phyloP scores from a whole-genome alignment of 2,329 filamentous ascomycete species.

The Phyllosticta citriasiana region DNA sequence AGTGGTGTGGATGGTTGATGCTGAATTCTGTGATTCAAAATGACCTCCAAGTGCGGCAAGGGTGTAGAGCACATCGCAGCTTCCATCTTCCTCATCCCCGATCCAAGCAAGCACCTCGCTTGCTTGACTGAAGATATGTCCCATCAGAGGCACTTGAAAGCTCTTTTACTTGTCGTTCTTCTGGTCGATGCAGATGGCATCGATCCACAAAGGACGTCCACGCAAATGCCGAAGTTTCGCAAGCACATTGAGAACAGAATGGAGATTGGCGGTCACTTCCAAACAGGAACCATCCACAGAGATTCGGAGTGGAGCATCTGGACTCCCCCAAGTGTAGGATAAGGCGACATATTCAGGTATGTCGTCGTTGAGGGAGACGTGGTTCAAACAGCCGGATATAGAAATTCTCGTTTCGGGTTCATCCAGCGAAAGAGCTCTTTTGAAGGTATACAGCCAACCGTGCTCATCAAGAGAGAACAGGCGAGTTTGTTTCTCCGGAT shows the following conservation, averaged over 20 bases:
- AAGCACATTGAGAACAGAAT: not conserved
- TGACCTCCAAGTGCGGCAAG: conserved; percentile 12
- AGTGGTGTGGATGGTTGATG: no score
- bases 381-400: not conserved
- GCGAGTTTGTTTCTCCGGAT: no score
- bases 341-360: conserved; percentile 11
- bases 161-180: conserved; percentile 3
- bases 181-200: conserved; percentile 13
- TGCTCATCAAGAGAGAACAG: no score
- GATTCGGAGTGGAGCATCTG: conserved; percentile 1
- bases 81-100: not conserved
- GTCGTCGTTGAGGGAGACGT: not conserved
- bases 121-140: conserved; percentile 7
- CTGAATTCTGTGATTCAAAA: not conserved
- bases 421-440: no score
- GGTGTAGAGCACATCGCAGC: conserved; percentile 8
- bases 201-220: conserved; percentile 12
- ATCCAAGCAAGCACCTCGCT: conserved; percentile 8
- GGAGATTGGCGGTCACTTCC: conserved; percentile 9
- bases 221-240: conserved; percentile 9
- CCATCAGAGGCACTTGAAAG: conserved; percentile 11
- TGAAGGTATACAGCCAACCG: no score
- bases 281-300: not conserved
- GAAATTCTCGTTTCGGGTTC: not conserved
- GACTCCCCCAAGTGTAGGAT: conserved; percentile 13